Conservation (phyloP, 768 basidiomycete species). For the Neoboletus magnificus region DNA sequence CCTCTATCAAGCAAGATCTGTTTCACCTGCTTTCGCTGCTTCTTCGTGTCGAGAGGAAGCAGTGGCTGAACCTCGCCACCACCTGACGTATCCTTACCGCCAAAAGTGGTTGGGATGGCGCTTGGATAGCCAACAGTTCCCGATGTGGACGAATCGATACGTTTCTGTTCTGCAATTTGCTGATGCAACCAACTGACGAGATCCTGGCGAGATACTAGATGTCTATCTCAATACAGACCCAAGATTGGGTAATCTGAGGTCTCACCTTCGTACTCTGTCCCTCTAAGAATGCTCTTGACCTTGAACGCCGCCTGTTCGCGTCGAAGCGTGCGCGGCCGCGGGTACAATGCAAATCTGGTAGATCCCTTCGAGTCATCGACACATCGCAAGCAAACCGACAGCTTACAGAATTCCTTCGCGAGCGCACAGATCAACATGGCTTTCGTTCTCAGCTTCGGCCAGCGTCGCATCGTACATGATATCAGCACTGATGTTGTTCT, state of each 20-base stretch:
- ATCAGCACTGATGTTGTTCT: conserved; percentile 79
- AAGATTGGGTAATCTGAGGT: not conserved
- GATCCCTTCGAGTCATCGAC: conserved; percentile 38
- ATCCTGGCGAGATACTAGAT: conserved; percentile 60
- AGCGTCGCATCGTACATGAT: conserved; percentile 82
- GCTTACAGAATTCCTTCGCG: conserved; percentile 81
- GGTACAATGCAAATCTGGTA: conserved; percentile 51
- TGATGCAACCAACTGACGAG: conserved; percentile 73
- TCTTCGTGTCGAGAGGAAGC: conserved; percentile 67
- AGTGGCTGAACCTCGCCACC: conserved; percentile 58
- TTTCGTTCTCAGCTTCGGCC: conserved; percentile 59
- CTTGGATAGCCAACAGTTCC: conserved; percentile 50
- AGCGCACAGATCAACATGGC: conserved; percentile 62
- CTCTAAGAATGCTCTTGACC: conserved; percentile 78
- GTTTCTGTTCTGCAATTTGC: conserved; percentile 77
- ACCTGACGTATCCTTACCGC: conserved; percentile 34
- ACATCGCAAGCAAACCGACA: not conserved
- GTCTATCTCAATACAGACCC: conserved; percentile 12
- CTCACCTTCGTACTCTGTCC: conserved; percentile 69
- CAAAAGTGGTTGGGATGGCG: conserved; percentile 26
- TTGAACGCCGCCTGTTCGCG: conserved; percentile 71
- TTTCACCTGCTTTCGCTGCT: conserved; percentile 69
- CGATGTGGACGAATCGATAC: conserved; percentile 62
- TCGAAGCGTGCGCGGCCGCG: conserved; percentile 51
- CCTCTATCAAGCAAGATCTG: conserved; percentile 68